These are phyloP conservation scores for Aristolochia contorta DNA, from an alignment of 164 flowering plant genomes.

Conservation along the genomic window DNA sequence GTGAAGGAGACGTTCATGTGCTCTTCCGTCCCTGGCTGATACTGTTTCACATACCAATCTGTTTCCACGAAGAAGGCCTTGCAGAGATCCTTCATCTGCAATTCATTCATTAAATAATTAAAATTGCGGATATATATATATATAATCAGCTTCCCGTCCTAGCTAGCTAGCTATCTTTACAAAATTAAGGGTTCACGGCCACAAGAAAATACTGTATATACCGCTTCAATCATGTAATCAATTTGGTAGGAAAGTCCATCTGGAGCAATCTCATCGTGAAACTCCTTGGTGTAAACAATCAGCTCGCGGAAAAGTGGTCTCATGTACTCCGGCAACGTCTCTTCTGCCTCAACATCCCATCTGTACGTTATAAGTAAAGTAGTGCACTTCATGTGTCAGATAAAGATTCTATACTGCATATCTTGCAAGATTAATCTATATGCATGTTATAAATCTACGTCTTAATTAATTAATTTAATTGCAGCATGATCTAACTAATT, in stretches of 20 bases:
- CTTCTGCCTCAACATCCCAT: conserved; percentile 20
- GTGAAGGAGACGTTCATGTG: neutral
- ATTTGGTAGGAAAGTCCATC: neutral
- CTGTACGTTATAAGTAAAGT: too few species aligned
- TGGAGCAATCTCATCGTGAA: neutral
- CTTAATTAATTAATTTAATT: too few species aligned
- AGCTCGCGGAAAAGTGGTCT: conserved; percentile 14
- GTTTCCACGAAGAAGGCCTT: conserved; percentile 1
- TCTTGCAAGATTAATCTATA: too few species aligned
- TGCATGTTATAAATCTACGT: too few species aligned
- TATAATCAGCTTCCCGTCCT: too few species aligned
- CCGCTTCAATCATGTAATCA: neutral
- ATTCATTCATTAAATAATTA: too few species aligned
- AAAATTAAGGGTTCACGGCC: too few species aligned
- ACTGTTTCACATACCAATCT: neutral
- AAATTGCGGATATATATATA: too few species aligned
- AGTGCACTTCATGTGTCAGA: neutral
- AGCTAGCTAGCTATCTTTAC: too few species aligned
- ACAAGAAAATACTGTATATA: too few species aligned
- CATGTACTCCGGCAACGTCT: conserved; percentile 33
- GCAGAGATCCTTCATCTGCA: conserved; percentile 3
- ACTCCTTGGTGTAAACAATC: neutral
- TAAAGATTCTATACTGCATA: too few species aligned
- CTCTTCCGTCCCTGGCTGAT: neutral
- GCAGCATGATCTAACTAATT: too few species aligned